Evolutionary conservation across 352 stramenopile species (phyloP), one percentile per base, ranked within the genome.

Genomic region (Thalassiosira oceanica): DNA sequence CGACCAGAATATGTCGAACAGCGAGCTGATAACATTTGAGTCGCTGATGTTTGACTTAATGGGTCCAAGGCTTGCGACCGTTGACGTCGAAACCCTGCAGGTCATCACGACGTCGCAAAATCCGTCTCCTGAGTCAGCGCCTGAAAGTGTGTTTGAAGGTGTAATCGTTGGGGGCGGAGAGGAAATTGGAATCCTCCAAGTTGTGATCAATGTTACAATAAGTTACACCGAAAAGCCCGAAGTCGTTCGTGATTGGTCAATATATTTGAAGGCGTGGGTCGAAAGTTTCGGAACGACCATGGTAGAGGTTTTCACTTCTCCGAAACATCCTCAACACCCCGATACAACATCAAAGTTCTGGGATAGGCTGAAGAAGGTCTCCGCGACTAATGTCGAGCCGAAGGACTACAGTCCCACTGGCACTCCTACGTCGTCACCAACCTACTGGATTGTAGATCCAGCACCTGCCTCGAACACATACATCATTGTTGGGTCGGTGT

Each of bases 191-290:
- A 61, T 79, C 5, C 44, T 79, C 16, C 42, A 74, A 45, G 20
- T 70, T 15, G 11, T 79, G 7, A 57, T 74, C 39, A 74, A 79
- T 21, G 50, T 79, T 13, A 74, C 69, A 2, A 31, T 79, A 29
- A 49, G 26, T 3, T 79, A 65, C 41, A 50, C 31, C 27, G 55
- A 54, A 11, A 13, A 42, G 3, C 69, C 69, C 26, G 35, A 62
- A 26, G 61, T 48, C 24, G 44, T 37, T 37, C 52, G 69, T 23
- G 69, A 74, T 57, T 79, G 69, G 69, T 70, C 54, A 1, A 73
- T 79, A 44, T 79, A 79, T 16, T 8, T 79, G 3, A 79, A 79
- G 39, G 64, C 69, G n/a, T 79, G 69, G 69, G 65, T 79, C 37
- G 56, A 79, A 37, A 70, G 54, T 2, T 79, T 79, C 42, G 69